Base-by-base conservation (phyloP, 108 stramenopile species). In the Cylindrotheca fusiformis region DNA sequence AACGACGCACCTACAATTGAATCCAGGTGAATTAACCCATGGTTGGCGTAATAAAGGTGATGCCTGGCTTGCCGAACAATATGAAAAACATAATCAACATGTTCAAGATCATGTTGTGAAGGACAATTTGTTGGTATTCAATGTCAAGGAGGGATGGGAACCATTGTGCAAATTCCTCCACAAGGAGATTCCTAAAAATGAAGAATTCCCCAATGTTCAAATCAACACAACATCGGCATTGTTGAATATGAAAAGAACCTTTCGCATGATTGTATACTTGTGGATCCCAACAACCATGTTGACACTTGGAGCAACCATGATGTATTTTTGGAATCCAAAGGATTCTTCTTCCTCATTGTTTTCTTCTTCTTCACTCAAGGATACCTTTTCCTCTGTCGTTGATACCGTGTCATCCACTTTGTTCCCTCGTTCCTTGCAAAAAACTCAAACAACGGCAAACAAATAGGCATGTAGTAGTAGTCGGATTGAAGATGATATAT, bases 91-190 rank as follows among this genome's bases (percentile, higher is more conserved):
- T 45, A 70, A 73, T 44, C 33, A 53, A 33, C 32, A 52, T 4
- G 55, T 72, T 17, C 33, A 49, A 21, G 61, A 44, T 22, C 33
- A n/a, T 28, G 65, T 77, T 12, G 69, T 68, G 22, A 20, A 10
- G n/a, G 76, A 81, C 4, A 55, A 55, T 49, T 48, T 81, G 14
- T 49, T 81, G 60, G 48, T 75, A 4, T 74, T 77, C 24, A 68
- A 74, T 62, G 76, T 74, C 24, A 62, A 68, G 56, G 33, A 77
- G 24, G 80, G 80, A 0, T 81, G 80, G 80, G 73, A 52, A 28
- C 68, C 80, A n/a, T 48, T 81, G 30, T 68, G 68, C 27, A 18
- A 54, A n/a, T 81, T 81, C 67, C 67, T 81, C 23, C 72, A 51
- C 10, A 17, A 52, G 0, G 49, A 60, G 2, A 65, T 55, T 19